A percentile compares a stretch with the other conserved stretches of the same genome.
phyloP scores from a whole-genome alignment of 2,329 filamentous ascomycete species.

The Cladosporium sp. region DNA sequence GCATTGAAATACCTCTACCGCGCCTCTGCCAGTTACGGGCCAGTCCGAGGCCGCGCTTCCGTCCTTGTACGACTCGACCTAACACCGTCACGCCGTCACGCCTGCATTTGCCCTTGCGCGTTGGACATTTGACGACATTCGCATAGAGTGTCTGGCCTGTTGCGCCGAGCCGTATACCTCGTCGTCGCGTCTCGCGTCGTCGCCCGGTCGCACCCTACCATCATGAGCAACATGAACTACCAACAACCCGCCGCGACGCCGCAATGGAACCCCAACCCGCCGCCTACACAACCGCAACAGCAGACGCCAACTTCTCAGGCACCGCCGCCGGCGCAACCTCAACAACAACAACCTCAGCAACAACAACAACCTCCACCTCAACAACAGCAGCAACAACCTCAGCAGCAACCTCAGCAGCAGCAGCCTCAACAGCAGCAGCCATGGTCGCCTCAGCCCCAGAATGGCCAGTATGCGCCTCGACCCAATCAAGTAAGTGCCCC shows the following conservation, averaged over 20 bases:
- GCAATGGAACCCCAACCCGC: conserved; percentile 20
- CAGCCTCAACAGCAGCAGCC: conserved; percentile 17
- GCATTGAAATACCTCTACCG: conserved; percentile 7
- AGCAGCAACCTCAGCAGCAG: conserved; percentile 18
- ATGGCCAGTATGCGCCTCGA: conserved; percentile 30
- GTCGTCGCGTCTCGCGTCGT: neutral
- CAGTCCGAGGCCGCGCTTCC: conserved; percentile 12
- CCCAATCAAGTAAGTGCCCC: conserved; percentile 29
- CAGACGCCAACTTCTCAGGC: conserved; percentile 17
- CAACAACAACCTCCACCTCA: conserved; percentile 4
- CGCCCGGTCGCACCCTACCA: conserved; percentile 9
- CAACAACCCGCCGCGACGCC: conserved; percentile 19
- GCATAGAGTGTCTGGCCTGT: too few species aligned
- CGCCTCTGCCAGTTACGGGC: conserved; percentile 4
- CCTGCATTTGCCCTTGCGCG: conserved; percentile 10
- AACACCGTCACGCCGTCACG: conserved; percentile 13
- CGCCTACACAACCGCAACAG: conserved; percentile 21
- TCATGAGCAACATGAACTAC: conserved; percentile 17
- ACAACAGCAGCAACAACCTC: conserved; percentile 18
- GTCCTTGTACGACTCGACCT: conserved; percentile 9
- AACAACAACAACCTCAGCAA: conserved; percentile 5
- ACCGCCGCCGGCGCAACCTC: conserved; percentile 13
- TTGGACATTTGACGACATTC: neutral
- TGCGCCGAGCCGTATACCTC: neutral
- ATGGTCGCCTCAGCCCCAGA: conserved; percentile 30